Evolutionary conservation across 306 rosid species (phyloP), one percentile per base, ranked within the genome.

Genomic region (Echinosophora koreensis): DNA sequence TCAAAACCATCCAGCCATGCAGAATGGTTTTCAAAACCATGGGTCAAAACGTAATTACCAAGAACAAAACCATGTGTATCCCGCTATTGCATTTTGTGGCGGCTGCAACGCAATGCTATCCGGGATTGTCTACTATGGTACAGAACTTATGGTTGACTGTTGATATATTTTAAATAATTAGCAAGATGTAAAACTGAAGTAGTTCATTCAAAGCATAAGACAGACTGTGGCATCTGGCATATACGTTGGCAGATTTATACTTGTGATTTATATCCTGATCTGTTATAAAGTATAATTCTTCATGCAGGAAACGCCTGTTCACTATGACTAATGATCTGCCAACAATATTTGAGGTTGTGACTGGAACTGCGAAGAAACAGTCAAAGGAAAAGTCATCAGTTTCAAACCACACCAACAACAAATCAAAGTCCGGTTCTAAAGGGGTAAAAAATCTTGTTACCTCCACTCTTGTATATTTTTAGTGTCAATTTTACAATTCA

Each of bases 241-340:
- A 30, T 57, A 2, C 41, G 56, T 58, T 32, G 34, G 58, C 15
- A 30, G 38, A 67, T 28, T 39, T 51, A 27, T 61, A 59, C 44
- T 8, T 16, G 49, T 63, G 28, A 3, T 60, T 54, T 74, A 10
- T 49, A 49, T 60, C 49, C 34, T 56, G 37, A 5, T 58, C 37
- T 35, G 22, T 69, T 54, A 57, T 69, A 3, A 14, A 38, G 35
- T 62, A 70, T 18, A 28, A 73, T 60, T 76, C 59, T 52, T 85
- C 42, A 37, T 65, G 69, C 84, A 89, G 93, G 86, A 84, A 82
- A 49, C 91, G 88, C 18, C 87, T 90, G 59, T 90, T 90, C 84
- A 65, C 78, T 61, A 69, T 85, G 90, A 88, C 88, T 74, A 90
- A 90, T 82, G 93, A 90, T 78, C 66, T 85, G 67, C 96, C 96